Evolutionary conservation across 495 filamentous ascomycete genomes (phyloP).

Genomic region (Echria macrotheca): DNA sequence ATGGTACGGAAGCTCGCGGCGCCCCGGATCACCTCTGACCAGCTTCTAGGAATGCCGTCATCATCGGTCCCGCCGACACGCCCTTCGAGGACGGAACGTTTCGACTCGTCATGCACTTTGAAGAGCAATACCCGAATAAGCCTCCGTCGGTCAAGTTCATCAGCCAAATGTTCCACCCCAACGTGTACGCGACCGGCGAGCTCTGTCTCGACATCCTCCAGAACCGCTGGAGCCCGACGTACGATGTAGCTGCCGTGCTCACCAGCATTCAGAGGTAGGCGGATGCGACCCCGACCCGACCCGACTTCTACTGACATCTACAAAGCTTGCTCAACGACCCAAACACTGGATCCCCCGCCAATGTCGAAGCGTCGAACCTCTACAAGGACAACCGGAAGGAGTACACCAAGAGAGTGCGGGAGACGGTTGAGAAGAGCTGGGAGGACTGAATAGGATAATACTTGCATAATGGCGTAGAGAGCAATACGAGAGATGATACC

Average conservation of each 20-base stretch:
- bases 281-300: not conserved
- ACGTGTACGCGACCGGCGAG: slow-evolving; percentile 95
- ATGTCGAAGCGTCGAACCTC: slow-evolving; percentile 95
- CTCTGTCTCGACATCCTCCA: slow-evolving; percentile 96
- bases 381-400: slow-evolving; percentile 98
- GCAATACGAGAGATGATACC: not conserved
- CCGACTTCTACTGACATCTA: too few species aligned
- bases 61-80: slow-evolving; percentile 95
- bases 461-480: not conserved
- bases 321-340: slow-evolving; percentile 92
- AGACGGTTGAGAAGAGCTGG: slow-evolving; percentile 99
- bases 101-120: slow-evolving; percentile 96
- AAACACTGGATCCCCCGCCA: slow-evolving; percentile 94
- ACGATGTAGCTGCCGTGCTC: slow-evolving; percentile 94
- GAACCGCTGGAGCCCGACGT: slow-evolving; percentile 97
- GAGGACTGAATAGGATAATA: slow-evolving; percentile 58
- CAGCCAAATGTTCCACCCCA: slow-evolving; percentile 98
- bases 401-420: slow-evolving; percentile 88
- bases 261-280: slow-evolving; percentile 94
- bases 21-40: slow-evolving; percentile 1
- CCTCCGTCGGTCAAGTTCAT: slow-evolving; percentile 97
- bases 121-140: slow-evolving; percentile 98
- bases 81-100: slow-evolving; percentile 99
- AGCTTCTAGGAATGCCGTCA: slow-evolving; percentile 90
- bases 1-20: slow-evolving; percentile 55